Evolutionary conservation across 208 protist genomes (phyloP).

Genomic region (Acanthamoeba polyphaga): DNA sequence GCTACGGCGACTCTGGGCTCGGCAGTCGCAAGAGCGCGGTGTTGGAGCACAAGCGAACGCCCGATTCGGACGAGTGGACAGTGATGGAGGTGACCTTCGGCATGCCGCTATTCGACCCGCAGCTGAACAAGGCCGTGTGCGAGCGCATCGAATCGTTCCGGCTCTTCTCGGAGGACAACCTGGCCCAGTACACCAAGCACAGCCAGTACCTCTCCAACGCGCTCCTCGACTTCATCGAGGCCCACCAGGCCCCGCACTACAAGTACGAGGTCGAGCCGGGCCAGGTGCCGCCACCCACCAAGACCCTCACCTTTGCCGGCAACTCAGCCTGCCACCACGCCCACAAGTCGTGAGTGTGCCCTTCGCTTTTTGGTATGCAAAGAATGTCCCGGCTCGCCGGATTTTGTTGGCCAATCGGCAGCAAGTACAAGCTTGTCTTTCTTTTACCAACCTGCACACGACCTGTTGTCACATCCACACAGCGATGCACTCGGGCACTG

Average conservation of each 20-base stretch:
- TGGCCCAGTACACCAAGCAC: constrained; percentile 51
- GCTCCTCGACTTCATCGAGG: constrained; percentile 80
- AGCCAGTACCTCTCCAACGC: constrained; percentile 71
- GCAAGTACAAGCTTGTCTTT: too few relatives aligned
- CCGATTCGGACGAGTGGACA: constrained; percentile 70
- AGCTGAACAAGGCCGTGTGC: constrained; percentile 77
- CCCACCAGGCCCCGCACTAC: constrained; percentile 55
- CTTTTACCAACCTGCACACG: too few relatives aligned
- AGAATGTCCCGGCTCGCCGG: too few relatives aligned
- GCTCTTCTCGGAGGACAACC: constrained; percentile 64
- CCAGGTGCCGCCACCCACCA: constrained; percentile 44
- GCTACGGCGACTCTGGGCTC: not conserved
- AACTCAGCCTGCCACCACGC: not conserved
- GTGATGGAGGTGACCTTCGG: constrained; percentile 82
- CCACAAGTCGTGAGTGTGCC: too few relatives aligned
- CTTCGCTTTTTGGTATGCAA: too few relatives aligned
- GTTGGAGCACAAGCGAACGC: not conserved
- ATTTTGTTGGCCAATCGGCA: too few relatives aligned
- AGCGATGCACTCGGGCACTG: too few relatives aligned
- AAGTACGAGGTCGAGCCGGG: constrained; percentile 67
- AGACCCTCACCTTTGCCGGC: constrained; percentile 50
- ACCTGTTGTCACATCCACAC: too few relatives aligned
- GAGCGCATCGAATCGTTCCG: constrained; percentile 76
- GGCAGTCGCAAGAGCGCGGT: not conserved
- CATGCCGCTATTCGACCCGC: constrained; percentile 82